Base-by-base conservation (phyloP, 2,329 filamentous ascomycete genomes). In the Ophiostoma tasmaniense region DNA sequence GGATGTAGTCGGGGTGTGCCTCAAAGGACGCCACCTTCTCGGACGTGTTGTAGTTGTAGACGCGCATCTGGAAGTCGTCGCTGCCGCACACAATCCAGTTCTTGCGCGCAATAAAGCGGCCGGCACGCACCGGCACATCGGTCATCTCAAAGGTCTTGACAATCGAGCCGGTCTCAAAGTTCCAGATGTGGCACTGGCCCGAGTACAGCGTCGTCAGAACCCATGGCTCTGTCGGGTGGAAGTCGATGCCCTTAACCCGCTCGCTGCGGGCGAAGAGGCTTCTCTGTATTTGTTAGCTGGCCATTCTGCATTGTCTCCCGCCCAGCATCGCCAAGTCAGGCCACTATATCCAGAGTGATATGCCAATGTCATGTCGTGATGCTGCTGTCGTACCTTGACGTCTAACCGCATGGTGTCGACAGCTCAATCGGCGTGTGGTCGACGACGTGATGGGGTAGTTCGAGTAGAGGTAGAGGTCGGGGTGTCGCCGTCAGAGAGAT, bases 61-160 rank as follows among this genome's bases (percentile, higher is more conserved):
- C 64, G 42, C 73, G 68, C 64, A 83, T 76, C 74, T 84, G 82
- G 81, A 96, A 99, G 81, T 96, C 92, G 81, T 96, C 92, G 74
- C 90, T 94, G 77, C 95, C 95, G 81, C 92, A 95, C 68, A 96
- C 92, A 75, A 97, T 96, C 95, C 95, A 99, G 81, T 98, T 99
- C 88, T 99, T 99, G 75, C 95, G 88, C 74, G 95, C 92, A 42
- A 99, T 88, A 80, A 99, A 99, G 75, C 95, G 91, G 76, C 95
- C 95, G 72, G 95, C 95, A 80, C 95, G 91, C 70, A 99, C 94
- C 73, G 95, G 95, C 66, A 99, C 95, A 84, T 99, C 95, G 78
- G 94, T 97, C 73, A 98, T 89, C 82, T 99, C 95, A 80, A 99
- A 99, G 4, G 94, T 97, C 85, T 98, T 98, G 81, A 99, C 92